Conservation (phyloP, 805 yeast species). For the Priceomyces melissophilus region DNA sequence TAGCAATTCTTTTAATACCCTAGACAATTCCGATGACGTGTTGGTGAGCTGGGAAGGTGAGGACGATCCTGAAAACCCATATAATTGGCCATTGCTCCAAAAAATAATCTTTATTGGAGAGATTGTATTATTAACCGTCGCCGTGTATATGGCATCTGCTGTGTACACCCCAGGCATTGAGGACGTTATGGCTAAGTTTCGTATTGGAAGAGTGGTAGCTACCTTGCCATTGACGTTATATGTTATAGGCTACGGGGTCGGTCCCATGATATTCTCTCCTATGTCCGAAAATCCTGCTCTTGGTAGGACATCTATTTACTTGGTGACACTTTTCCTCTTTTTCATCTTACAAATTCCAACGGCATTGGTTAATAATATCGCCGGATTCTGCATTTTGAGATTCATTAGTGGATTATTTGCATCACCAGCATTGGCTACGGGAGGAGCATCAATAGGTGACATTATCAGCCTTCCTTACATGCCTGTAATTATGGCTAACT, state of each 20-base stretch:
- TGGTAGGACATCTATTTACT: conserved; percentile 49
- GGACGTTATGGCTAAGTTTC: conserved; percentile 39
- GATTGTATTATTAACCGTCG: conserved; percentile 40
- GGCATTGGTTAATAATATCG: conserved; percentile 45
- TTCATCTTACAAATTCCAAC: conserved; percentile 49
- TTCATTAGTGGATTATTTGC: conserved; percentile 50
- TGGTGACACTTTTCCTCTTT: conserved; percentile 42
- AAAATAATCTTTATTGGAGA: conserved; percentile 32
- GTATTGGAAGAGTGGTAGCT: conserved; percentile 39
- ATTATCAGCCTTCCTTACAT: conserved; percentile 34
- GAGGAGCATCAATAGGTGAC: conserved; percentile 52
- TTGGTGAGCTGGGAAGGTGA: conserved; percentile 24
- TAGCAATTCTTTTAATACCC: neutral
- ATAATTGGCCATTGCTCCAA: conserved; percentile 44
- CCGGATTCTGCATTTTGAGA: conserved; percentile 45
- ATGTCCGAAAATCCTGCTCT: conserved; percentile 48
- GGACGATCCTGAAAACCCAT: conserved; percentile 49
- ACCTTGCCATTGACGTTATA: conserved; percentile 48
- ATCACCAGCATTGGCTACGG: conserved; percentile 51
- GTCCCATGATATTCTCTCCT: conserved; percentile 55
- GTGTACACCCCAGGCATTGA: conserved; percentile 47
- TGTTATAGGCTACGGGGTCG: conserved; percentile 56
- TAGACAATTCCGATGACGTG: neutral
- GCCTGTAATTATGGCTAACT: conserved; percentile 42
- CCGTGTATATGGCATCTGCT: conserved; percentile 52